These are phyloP conservation scores for Pseudogymnoascus sp. DNA, from an alignment of 2,329 filamentous ascomycete species.

Conservation along the genomic window DNA sequence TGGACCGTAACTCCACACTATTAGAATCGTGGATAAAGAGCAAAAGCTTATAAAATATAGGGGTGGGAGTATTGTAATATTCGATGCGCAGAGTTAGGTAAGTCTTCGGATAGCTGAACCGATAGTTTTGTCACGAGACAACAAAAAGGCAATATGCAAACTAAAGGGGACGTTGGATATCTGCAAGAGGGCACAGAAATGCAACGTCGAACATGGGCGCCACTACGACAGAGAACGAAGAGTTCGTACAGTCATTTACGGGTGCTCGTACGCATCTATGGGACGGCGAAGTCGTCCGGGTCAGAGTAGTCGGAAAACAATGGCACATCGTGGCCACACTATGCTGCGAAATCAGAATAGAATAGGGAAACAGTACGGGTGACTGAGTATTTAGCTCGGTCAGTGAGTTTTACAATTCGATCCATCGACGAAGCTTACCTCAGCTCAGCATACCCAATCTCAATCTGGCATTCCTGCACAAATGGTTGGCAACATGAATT, in stretches of 20 bases:
- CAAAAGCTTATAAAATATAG: background rate
- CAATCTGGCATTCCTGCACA: background rate
- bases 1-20: background rate
- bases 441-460: background rate
- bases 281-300: background rate
- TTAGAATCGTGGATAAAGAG: background rate
- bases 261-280: background rate
- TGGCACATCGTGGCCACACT: background rate
- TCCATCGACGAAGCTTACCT: background rate
- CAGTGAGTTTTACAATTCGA: background rate
- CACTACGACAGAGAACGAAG: background rate
- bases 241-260: background rate
- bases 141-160: background rate
- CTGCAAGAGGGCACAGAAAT: background rate
- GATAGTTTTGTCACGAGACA: background rate
- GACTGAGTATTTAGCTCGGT: background rate
- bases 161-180: too few relatives aligned
- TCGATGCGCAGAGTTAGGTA: background rate
- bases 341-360: background rate
- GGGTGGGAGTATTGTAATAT: background rate
- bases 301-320: background rate
- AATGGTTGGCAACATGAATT: background rate
- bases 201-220: background rate
- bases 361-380: background rate
- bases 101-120: background rate